A percentile compares a stretch with the other conserved stretches of the same genome.
phyloP scores from a whole-genome alignment of 2,329 filamentous ascomycete species.

The Pseudogymnoascus sp. region DNA sequence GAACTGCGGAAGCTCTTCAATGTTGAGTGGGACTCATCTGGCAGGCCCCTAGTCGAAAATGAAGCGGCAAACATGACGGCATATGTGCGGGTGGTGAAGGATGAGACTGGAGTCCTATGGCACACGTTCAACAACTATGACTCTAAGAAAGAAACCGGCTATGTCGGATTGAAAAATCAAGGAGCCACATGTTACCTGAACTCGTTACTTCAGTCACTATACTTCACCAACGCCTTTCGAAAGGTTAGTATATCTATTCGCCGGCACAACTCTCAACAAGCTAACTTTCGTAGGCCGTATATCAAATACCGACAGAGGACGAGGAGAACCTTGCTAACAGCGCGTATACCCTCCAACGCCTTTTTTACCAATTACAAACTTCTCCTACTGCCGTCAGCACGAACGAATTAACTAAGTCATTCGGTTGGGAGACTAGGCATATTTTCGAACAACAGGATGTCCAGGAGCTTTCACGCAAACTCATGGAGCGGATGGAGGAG shows the following conservation, averaged over 20 bases:
- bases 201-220: slow-evolving; percentile 75
- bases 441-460: slow-evolving; percentile 99
- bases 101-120: slow-evolving; percentile 84
- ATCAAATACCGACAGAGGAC: slow-evolving; percentile 87
- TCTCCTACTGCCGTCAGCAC: slow-evolving; percentile 78
- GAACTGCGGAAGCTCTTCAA: slow-evolving; percentile 83
- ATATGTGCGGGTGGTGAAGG: slow-evolving; percentile 74
- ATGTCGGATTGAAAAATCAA: slow-evolving; percentile 93
- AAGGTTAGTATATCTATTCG: slow-evolving; percentile 40
- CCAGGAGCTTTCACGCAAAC: slow-evolving; percentile 88
- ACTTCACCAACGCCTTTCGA: slow-evolving; percentile 87
- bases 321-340: slow-evolving; percentile 79
- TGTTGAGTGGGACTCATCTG: slow-evolving; percentile 62
- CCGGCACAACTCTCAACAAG: no score
- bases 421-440: slow-evolving; percentile 95
- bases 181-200: slow-evolving; percentile 88
- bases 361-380: slow-evolving; percentile 93
- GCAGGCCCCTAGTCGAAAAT: slow-evolving; percentile 68
- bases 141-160: slow-evolving; percentile 98
- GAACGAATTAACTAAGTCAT: slow-evolving; percentile 88
- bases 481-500: slow-evolving; percentile 96
- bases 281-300: slow-evolving; percentile 54
- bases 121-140: slow-evolving; percentile 93
- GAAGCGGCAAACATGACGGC: slow-evolving; percentile 74
- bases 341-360: slow-evolving; percentile 83